A percentile compares a stretch with the other conserved stretches of the same genome.
phyloP scores from a whole-genome alignment of 2,329 filamentous ascomycete genomes.

The Cladobotryum mycophilum region DNA sequence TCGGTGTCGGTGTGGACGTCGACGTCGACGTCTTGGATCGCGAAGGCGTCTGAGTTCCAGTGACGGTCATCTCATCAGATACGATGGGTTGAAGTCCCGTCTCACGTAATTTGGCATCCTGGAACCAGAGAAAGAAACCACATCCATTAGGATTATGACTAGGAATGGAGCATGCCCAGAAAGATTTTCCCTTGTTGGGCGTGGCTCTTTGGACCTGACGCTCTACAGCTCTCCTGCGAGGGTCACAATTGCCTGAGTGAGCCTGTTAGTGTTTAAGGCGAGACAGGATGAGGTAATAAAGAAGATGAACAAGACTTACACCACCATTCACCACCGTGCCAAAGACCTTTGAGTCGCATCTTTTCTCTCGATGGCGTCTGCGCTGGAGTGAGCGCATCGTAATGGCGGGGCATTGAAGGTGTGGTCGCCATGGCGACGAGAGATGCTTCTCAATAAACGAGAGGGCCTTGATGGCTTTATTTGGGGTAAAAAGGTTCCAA shows the following conservation, averaged over 20 bases:
- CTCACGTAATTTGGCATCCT: constrained; percentile 30
- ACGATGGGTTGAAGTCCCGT: constrained; percentile 14
- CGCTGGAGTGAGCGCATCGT: constrained; percentile 6
- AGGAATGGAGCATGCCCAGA: constrained; percentile 34
- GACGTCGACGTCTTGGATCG: constrained; percentile 12
- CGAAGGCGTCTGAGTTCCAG: constrained; percentile 5
- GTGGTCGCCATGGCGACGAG: constrained; percentile 5
- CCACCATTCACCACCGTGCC: constrained; percentile 29
- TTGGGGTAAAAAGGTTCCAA: no score
- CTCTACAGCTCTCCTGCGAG: constrained; percentile 30
- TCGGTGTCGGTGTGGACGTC: constrained; percentile 13
- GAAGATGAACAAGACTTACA: constrained; percentile 23
- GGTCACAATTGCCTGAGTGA: constrained; percentile 36
- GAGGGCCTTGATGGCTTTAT: not conserved
- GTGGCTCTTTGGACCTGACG: constrained; percentile 33
- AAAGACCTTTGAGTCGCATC: constrained; percentile 29
- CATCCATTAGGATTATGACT: constrained; percentile 24
- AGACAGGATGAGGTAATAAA: not conserved
- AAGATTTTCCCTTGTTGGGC: constrained; percentile 35
- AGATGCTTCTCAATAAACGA: not conserved
- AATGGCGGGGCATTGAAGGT: not conserved
- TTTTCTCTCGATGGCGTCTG: constrained; percentile 21
- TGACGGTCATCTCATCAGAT: not conserved
- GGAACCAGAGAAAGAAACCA: constrained; percentile 40
- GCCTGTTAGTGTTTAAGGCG: constrained; percentile 3